Base-by-base conservation (phyloP, 441 rosid genomes). In the Bruguiera hainesii region DNA sequence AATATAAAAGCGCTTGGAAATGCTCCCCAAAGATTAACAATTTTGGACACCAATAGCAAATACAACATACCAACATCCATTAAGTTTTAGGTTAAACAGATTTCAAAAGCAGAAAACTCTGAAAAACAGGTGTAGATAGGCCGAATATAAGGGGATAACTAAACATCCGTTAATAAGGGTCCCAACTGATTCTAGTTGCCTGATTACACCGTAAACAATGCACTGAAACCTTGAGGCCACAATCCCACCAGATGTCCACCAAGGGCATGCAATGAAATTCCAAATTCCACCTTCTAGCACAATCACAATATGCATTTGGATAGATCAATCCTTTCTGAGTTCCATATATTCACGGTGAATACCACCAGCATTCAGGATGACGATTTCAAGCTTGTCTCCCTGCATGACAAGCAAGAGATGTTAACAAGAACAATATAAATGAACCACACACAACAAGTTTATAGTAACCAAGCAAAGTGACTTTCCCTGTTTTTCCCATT, bases 381-480 rank as follows among this genome's bases (percentile, higher is more conserved):
- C 89, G 31, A 95, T 91, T 79, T 91, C 96, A 64, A 95, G 85
- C 74, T 73, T 87, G 83, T 95, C 99, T 63, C 99, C 99, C 98
- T 92, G 71, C 39, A 71, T 37, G 55, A 31, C 60, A 49, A 13
- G 60, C 28, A 74, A 42, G 28, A 59, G 11, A 29, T 46, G 61
- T 63, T 15, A 70, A 53, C 37, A 30, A 50, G 25, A 30, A 48
- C 15, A 26, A 55, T 23, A 18, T 30, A 61, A 29, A 71, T 26
- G 10, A 56, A 42, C 48, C 48, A 42, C 18, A 37, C 16, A 11
- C 48, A 37, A 37, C 11, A 10, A 2, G 15, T 37, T 37, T 10
- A 11, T 39, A 0, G 46, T 39, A 39, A 39, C 15, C 15, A 39
- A 42, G 18, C 0, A 42, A 42, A 11, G 48, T 42, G 4, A 11